Conservation (phyloP, 2,329 filamentous ascomycete genomes). For the Esteya vermicola region DNA sequence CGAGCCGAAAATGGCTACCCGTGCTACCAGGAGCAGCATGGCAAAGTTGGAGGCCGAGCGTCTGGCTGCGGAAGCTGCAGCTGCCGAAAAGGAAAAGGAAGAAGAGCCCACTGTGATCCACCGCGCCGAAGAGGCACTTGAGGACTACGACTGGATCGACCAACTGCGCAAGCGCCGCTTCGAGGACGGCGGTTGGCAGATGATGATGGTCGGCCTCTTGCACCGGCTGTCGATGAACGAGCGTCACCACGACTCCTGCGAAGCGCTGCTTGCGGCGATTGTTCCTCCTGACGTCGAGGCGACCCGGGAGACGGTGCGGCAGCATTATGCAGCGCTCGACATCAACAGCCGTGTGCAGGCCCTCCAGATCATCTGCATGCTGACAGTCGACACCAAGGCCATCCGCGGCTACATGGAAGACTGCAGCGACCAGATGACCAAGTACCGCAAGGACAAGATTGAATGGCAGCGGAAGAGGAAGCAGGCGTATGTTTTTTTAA, state of each 20-base stretch:
- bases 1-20: conserved; percentile 49
- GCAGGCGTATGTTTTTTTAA: conserved; percentile 29
- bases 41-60: conserved; percentile 66
- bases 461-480: conserved; percentile 72
- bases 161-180: conserved; percentile 74
- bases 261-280: conserved; percentile 67
- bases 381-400: conserved; percentile 74
- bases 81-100: conserved; percentile 34
- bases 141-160: conserved; percentile 70
- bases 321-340: conserved; percentile 62
- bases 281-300: conserved; percentile 66
- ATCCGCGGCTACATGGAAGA: conserved; percentile 83
- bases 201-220: conserved; percentile 75
- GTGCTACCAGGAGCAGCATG: conserved; percentile 74
- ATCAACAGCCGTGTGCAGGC: conserved; percentile 70
- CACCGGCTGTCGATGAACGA: conserved; percentile 71
- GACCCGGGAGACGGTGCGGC: conserved; percentile 56
- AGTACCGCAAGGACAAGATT: conserved; percentile 89
- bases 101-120: conserved; percentile 39
- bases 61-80: conserved; percentile 44
- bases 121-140: conserved; percentile 62
- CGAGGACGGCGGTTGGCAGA: conserved; percentile 76
- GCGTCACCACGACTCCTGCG: conserved; percentile 55
- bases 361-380: conserved; percentile 72
- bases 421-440: conserved; percentile 87